Evolutionary conservation across 192 early-diverging fungal species (phyloP), one percentile per base, ranked within the genome.

Genomic region (Haplosporangium gracile): DNA sequence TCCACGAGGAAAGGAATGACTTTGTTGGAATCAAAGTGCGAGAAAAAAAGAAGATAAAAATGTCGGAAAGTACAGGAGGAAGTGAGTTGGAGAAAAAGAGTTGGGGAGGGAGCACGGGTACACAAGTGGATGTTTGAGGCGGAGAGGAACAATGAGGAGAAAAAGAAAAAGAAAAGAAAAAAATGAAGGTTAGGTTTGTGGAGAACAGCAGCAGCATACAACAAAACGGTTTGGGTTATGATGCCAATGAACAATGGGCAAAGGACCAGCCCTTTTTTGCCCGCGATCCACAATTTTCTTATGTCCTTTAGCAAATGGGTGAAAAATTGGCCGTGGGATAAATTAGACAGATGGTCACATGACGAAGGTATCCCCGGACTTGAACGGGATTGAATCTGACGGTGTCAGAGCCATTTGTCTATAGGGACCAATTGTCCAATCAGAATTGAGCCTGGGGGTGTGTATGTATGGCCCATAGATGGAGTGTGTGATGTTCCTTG

Each of bases 151-250:
- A 60, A 29, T 60, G 55, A 60, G 55, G 55, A 29, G 55, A 60
- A 57, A n/a, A n/a, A n/a, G 9, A 63, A 63, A 43, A 5, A 53
- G 20, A n/a, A 53, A 53, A n/a, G n/a, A 57, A 24, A 57, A 24
- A 26, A 26, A 9, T 10, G 29, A 65, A 65, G 60, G 60, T 65
- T 34, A 65, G 60, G 42, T 72, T 72, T 72, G 71, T 72, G 71
- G 71, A 72, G 71, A 72, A 72, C 26, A 45, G 8, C 26, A 72
- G 49, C 1, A n/a, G 38, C 10, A 42, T 7, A 2, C 11, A 20
- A 22, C 36, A 72, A n/a, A 18, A 51, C 42, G 42, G 42, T 43
- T 43, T 68, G 34, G 39, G 22, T 9, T 10, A 22, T 9, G 38
- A 22, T 22, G 69, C 40, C 40, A 26, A 38, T 42, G 42, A 20